Evolutionary conservation across 1,284 basidiomycete genomes (phyloP).

Genomic region (Trichosporon sp.): DNA sequence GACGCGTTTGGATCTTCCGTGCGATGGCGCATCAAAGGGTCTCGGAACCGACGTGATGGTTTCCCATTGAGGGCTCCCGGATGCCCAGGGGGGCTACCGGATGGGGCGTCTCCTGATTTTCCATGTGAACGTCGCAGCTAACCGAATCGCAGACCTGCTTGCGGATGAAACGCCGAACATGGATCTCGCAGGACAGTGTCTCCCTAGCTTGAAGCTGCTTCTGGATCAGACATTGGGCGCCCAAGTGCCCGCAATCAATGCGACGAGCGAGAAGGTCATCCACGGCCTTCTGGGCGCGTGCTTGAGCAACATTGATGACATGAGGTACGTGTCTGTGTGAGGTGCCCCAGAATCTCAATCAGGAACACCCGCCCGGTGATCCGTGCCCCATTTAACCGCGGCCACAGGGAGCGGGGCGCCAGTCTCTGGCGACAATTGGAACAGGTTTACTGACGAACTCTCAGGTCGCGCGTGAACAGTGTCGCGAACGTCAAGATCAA

Average conservation of each 20-base stretch:
- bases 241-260: conserved; percentile 44
- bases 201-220: conserved; percentile 75
- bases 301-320: conserved; percentile 82
- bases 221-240: conserved; percentile 61
- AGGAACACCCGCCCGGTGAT: not conserved
- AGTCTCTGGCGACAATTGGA: not conserved
- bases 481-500: conserved; percentile 82
- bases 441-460: not conserved
- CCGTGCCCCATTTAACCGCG: not conserved
- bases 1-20: not conserved
- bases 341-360: conserved; percentile 7
- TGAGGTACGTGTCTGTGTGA: conserved; percentile 66
- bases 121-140: not conserved
- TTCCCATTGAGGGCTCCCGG: not conserved
- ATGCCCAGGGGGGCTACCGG: not conserved
- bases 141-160: conserved; percentile 65
- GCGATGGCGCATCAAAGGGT: conserved; percentile 7
- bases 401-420: conserved; percentile 1
- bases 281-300: conserved; percentile 86
- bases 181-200: conserved; percentile 75
- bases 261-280: conserved; percentile 61
- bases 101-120: not conserved
- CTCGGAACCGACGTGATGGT: not conserved
- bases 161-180: conserved; percentile 78
- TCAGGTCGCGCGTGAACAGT: conserved; percentile 73